Evolutionary conservation across 495 filamentous ascomycete species (phyloP).

Genomic region (Penicillium paradoxum): DNA sequence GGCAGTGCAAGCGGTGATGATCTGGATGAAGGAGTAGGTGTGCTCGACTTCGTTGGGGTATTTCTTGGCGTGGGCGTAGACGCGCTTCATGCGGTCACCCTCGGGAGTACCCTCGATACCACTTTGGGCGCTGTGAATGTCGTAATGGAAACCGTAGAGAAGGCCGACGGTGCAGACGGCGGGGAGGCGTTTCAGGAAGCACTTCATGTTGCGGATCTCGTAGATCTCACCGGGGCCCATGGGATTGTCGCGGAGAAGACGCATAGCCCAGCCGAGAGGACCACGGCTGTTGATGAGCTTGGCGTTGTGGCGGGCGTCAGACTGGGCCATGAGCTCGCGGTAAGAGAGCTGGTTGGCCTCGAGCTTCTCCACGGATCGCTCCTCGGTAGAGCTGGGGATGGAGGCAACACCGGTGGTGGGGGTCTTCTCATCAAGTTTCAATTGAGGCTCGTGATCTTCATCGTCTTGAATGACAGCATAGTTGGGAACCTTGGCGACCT

Average conservation of each 20-base stretch:
- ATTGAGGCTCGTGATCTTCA: conserved; percentile 21
- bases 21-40: conserved; percentile 69
- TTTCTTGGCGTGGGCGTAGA: conserved; percentile 54
- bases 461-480: conserved; percentile 50
- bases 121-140: conserved; percentile 64
- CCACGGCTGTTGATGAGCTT: conserved; percentile 53
- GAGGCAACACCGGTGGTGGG: conserved; percentile 19
- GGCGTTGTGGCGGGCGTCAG: conserved; percentile 45
- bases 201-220: conserved; percentile 60
- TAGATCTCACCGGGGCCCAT: conserved; percentile 63
- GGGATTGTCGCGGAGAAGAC: conserved; percentile 61
- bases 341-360: conserved; percentile 48
- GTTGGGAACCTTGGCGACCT: conserved; percentile 46
- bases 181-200: conserved; percentile 54
- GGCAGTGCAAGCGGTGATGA: conserved; percentile 67
- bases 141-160: conserved; percentile 66
- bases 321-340: conserved; percentile 50
- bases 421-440: conserved; percentile 25
- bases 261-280: conserved; percentile 69
- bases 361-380: conserved; percentile 39
- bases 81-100: conserved; percentile 57
- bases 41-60: conserved; percentile 76
- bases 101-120: conserved; percentile 62
- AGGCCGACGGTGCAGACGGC: conserved; percentile 50
- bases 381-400: conserved; percentile 23